Evolutionary conservation across 2,329 filamentous ascomycete species (phyloP).

Genomic region (Fusarium haematococcum): DNA sequence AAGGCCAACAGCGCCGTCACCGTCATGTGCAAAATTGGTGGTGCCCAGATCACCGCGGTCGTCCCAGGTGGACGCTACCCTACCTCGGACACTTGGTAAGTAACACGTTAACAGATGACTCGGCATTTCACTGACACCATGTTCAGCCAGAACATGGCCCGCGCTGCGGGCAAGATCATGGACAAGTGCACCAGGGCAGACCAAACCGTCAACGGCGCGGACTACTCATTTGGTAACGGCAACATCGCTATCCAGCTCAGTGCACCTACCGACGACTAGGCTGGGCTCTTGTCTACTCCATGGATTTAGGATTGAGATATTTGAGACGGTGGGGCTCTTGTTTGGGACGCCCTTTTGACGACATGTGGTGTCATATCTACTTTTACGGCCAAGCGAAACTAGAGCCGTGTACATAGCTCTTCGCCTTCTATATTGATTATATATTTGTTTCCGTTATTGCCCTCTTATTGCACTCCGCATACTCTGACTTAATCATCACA

Average conservation of each 20-base stretch:
- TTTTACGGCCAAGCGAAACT: neutral
- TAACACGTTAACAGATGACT: neutral
- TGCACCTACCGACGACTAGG: neutral
- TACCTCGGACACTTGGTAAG: neutral
- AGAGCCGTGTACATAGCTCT: neutral
- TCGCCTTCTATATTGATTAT: neutral
- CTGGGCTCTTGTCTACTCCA: neutral
- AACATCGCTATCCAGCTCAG: neutral
- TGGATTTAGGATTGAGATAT: neutral
- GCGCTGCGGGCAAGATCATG: constrained; percentile 1
- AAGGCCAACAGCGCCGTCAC: neutral
- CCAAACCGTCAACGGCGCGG: neutral
- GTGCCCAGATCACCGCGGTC: neutral
- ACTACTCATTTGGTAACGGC: neutral
- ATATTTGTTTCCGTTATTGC: neutral
- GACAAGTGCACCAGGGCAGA: neutral
- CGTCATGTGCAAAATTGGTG: neutral
- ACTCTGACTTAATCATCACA: no score
- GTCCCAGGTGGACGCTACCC: neutral
- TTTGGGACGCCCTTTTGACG: neutral
- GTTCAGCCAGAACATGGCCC: neutral
- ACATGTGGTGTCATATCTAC: neutral
- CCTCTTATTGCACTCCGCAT: neutral
- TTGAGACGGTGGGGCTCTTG: neutral
- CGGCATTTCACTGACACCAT: neutral